These are phyloP conservation scores for Skeletonema costatum DNA, from an alignment of 108 stramenopile genomes.

Conservation along the genomic window DNA sequence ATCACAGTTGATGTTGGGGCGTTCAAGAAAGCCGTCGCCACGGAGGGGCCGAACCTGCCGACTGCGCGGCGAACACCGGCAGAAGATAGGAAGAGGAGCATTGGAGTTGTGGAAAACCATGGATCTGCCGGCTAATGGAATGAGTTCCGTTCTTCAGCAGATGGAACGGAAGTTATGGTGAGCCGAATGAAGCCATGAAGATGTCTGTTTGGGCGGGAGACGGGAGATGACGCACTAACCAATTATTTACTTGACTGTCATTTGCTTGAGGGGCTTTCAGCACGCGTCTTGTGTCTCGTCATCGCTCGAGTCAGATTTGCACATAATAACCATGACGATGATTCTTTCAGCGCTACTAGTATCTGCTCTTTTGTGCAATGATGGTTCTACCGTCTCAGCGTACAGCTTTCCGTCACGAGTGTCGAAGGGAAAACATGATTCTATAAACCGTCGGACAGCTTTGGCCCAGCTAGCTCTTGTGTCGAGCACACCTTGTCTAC, in stretches of 20 bases:
- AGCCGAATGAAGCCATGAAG: background rate
- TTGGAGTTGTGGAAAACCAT: slow-evolving; percentile 5
- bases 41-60: background rate
- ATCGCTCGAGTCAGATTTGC: too few species aligned
- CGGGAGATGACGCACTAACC: background rate
- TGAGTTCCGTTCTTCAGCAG: background rate
- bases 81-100: slow-evolving; percentile 11
- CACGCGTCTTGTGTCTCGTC: too few species aligned
- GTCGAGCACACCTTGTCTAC: background rate
- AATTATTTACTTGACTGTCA: background rate
- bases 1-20: background rate
- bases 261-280: background rate
- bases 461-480: background rate
- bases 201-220: background rate
- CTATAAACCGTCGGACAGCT: background rate
- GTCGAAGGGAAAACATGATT: background rate
- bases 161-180: background rate
- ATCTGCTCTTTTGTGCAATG: background rate
- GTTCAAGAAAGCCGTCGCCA: slow-evolving; percentile 17
- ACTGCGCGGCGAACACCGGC: slow-evolving; percentile 13
- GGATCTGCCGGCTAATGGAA: background rate
- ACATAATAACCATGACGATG: background rate
- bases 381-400: background rate
- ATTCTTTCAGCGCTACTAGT: background rate
- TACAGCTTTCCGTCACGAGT: background rate